Evolutionary conservation across 495 filamentous ascomycete species (phyloP), one percentile per base, ranked within the genome.

Genomic region (Penicillium salamii): DNA sequence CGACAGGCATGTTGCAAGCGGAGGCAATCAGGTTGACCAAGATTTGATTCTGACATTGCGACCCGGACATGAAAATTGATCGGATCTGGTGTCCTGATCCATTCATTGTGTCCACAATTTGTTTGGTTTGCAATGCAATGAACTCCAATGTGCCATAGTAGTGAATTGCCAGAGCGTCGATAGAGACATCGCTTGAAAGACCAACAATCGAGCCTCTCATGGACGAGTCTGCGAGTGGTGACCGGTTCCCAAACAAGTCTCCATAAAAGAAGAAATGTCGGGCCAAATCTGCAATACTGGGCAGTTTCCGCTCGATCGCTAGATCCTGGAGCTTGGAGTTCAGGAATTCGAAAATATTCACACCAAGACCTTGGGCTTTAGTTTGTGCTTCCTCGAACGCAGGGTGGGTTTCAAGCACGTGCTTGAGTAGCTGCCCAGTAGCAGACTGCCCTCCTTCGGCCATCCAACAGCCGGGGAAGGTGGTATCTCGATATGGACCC

Each of bases 61-160:
- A 91, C 46, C 93, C 93, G 17, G 88, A 93, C 92, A 98, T 96
- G 79, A 96, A 98, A 68, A 98, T 96, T 42, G 87, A 91, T 33
- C 72, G 78, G 66, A 97, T 91, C 34, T 74, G 67, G 66, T 97
- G 92, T 20, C 91, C 91, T 7, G 84, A 71, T 9, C 75, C 65
- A 71, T 96, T 97, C 88, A 97, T 95, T 2, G 87, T 79, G 59
- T 95, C 87, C 50, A 97, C 79, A 60, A 98, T 98, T 61, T 98
- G 92, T 32, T 87, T 81, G 2, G 92, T 97, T 69, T 98, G 92
- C 59, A 97, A 76, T 4, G 91, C 91, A 54, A 98, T 97, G 68
- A 96, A 98, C 68, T 98, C 92, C 78, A 97, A 87, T 0, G 90
- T 89, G 21, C 77, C 83, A 57, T 93, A 93, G 69, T 95, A 95